Conservation (phyloP, 495 filamentous ascomycete genomes). For the Neohortaea acidophila region DNA sequence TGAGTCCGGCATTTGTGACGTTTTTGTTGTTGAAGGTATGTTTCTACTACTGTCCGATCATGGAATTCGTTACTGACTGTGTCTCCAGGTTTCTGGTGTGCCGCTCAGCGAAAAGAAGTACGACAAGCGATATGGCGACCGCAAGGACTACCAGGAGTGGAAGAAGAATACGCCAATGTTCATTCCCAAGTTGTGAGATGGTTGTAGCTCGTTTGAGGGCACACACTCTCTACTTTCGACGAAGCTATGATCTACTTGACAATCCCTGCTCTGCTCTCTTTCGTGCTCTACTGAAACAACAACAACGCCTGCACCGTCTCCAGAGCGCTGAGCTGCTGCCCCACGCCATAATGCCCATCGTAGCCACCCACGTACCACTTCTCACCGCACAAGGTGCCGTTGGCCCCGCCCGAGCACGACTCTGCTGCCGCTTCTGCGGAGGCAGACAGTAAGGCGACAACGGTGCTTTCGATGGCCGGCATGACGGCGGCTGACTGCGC, state of each 20-base stretch:
- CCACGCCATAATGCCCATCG: conserved; percentile 31
- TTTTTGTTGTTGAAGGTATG: conserved; percentile 45
- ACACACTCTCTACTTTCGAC: too few species aligned
- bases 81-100: conserved; percentile 37
- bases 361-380: conserved; percentile 29
- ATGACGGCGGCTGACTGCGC: conserved; percentile 28
- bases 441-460: conserved; percentile 20
- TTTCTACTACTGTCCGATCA: not conserved
- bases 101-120: conserved; percentile 51
- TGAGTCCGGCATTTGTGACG: conserved; percentile 46
- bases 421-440: conserved; percentile 29
- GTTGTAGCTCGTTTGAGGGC: too few species aligned
- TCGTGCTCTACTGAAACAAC: conserved; percentile 1
- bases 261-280: too few species aligned
- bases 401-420: conserved; percentile 32
- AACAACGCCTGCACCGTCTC: conserved; percentile 41
- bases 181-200: conserved; percentile 48
- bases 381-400: conserved; percentile 20
- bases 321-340: conserved; percentile 58
- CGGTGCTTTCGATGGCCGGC: conserved; percentile 24
- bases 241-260: too few species aligned
- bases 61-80: not conserved
- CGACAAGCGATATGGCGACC: conserved; percentile 44
- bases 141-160: conserved; percentile 51
- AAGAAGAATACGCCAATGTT: conserved; percentile 51